Percentiles rank a stretch among this genome's conserved stretches.
These are phyloP conservation scores for Paraleonurus japonicus DNA, from an alignment of 257 asterid species.

Conservation along the genomic window DNA sequence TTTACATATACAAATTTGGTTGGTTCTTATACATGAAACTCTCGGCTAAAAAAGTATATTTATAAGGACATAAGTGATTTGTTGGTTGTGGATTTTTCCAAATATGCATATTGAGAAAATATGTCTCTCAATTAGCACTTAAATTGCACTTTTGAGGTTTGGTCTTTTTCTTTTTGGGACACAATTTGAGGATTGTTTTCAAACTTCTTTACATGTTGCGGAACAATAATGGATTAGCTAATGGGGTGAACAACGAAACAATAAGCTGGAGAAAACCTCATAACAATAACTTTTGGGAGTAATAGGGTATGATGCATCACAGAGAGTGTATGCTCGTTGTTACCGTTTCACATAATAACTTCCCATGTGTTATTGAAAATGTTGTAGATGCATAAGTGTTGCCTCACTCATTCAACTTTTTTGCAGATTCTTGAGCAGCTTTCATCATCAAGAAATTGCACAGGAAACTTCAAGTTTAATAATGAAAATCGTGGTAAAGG, in stretches of 20 bases:
- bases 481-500: slow-evolving; percentile 56
- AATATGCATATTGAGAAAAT: neutral
- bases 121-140: neutral
- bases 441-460: slow-evolving; percentile 39
- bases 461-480: slow-evolving; percentile 48
- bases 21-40: slow-evolving; percentile 9
- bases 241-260: slow-evolving; percentile 37
- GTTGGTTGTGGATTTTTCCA: neutral
- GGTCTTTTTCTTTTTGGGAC: neutral
- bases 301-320: slow-evolving; percentile 41
- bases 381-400: slow-evolving; percentile 19
- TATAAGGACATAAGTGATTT: neutral
- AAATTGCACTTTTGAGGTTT: neutral
- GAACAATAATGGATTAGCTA: slow-evolving; percentile 44
- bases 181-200: slow-evolving; percentile 15
- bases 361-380: neutral
- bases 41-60: neutral
- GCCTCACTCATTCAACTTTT: slow-evolving; percentile 27
- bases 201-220: slow-evolving; percentile 38
- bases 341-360: slow-evolving; percentile 7
- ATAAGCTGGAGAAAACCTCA: slow-evolving; percentile 46
- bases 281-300: slow-evolving; percentile 51
- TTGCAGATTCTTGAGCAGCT: slow-evolving; percentile 47
- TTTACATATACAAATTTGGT: neutral
- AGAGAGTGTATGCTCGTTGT: slow-evolving; percentile 40